Evolutionary conservation across 331 rosid species (phyloP).

Genomic region (Cydonia oblonga): DNA sequence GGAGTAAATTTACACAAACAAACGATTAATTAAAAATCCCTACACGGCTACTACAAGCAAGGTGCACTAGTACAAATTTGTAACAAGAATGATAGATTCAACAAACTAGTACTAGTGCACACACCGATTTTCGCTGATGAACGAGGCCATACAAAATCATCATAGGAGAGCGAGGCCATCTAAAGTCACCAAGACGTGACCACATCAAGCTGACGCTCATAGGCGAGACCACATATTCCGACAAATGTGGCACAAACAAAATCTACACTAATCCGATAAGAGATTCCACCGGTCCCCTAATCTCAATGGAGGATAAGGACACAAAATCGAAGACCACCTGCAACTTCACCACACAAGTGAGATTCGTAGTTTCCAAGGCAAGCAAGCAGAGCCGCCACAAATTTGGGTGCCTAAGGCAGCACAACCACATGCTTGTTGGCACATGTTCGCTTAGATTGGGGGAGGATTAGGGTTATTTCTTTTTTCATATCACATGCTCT

Average conservation of each 20-base stretch:
- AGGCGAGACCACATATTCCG: neutral
- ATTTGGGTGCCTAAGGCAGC: neutral
- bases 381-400: neutral
- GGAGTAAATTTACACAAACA: neutral
- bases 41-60: neutral
- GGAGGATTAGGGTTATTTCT: too few species aligned
- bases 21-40: too few species aligned
- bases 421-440: neutral
- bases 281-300: neutral
- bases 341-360: neutral
- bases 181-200: neutral
- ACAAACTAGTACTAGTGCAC: neutral
- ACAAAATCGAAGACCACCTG: neutral
- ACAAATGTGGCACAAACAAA: neutral
- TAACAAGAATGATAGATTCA: neutral
- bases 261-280: too few species aligned
- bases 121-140: too few species aligned
- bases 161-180: neutral
- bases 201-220: neutral
- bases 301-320: neutral
- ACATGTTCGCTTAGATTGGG: too few species aligned
- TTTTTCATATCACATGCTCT: too few species aligned
- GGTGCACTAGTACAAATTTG: neutral
- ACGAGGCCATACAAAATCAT: too few species aligned
- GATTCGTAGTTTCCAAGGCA: neutral